phyloP scores from a whole-genome alignment of 306 rosid genomes.

The Inga oerstediana region DNA sequence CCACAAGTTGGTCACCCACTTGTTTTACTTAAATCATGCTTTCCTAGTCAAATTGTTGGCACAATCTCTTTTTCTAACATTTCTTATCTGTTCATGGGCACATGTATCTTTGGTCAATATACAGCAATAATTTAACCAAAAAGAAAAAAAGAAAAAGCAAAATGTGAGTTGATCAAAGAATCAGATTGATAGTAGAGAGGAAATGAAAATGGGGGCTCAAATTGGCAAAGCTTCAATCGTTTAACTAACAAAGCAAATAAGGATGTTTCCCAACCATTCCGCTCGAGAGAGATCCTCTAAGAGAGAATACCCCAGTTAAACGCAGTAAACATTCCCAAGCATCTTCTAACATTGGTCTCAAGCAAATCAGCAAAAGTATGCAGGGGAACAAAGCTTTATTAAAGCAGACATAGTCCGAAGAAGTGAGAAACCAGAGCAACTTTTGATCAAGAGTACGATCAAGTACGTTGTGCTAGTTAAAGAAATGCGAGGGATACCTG shows the following conservation, averaged over 20 bases:
- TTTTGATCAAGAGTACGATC: not conserved
- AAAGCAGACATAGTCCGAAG: not conserved
- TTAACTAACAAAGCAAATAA: not conserved
- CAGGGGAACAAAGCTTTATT: not conserved
- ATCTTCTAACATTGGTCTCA: not conserved
- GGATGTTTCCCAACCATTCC: not conserved
- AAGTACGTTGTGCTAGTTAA: not conserved
- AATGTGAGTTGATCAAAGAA: not conserved
- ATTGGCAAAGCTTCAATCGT: not conserved
- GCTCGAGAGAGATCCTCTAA: not conserved
- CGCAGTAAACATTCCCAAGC: not conserved
- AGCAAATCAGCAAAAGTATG: not conserved
- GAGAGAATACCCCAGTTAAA: not conserved
- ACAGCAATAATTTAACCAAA: not conserved
- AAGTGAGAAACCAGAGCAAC: not conserved
- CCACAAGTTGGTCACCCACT: not conserved
- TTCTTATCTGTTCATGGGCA: not conserved
- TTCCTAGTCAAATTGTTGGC: not conserved
- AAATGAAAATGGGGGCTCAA: not conserved
- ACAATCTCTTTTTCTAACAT: not conserved
- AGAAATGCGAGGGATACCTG: not conserved
- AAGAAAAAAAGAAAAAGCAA: not conserved
- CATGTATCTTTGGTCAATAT: not conserved
- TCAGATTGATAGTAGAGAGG: not conserved
- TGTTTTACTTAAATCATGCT: not conserved